A percentile compares a stretch with the other conserved stretches of the same genome.
Evolutionary conservation across 495 filamentous ascomycete genomes (phyloP).

Genomic region (Tetracladium setigerum): DNA sequence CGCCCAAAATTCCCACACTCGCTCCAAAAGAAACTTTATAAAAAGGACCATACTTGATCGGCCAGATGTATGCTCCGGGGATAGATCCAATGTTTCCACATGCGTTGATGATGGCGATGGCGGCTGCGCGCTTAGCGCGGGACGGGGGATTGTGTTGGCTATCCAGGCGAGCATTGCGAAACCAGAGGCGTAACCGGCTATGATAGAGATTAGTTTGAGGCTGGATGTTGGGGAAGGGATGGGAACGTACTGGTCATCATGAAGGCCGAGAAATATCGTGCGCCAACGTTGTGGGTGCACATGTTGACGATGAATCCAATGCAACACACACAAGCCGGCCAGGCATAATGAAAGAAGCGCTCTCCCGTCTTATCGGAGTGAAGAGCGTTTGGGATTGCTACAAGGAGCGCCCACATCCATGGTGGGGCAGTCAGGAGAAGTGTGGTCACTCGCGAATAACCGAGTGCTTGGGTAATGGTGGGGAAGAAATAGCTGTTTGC

Average conservation of each 20-base stretch:
- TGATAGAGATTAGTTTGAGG: too few species aligned
- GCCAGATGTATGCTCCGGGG: conserved; percentile 74
- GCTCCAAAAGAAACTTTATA: too few species aligned
- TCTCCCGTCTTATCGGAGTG: conserved; percentile 34
- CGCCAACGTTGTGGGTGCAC: neutral
- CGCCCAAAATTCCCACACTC: too few species aligned
- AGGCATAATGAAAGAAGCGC: neutral
- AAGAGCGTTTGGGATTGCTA: conserved; percentile 36
- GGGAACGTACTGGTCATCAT: neutral
- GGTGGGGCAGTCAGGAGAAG: conserved; percentile 44
- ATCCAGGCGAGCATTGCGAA: conserved; percentile 49
- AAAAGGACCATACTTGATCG: too few species aligned
- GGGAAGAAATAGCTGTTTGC: conserved; percentile 51
- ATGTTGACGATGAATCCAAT: neutral
- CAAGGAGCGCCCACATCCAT: conserved; percentile 37
- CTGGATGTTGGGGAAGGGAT: too few species aligned
- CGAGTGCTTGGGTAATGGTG: conserved; percentile 36
- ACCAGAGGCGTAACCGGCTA: too few species aligned
- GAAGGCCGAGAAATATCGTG: neutral
- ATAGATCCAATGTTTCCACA: conserved; percentile 68
- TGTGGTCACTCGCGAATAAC: conserved; percentile 34
- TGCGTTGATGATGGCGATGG: conserved; percentile 74
- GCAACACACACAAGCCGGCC: neutral
- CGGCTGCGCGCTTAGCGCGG: conserved; percentile 75
- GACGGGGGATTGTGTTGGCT: conserved; percentile 45